phyloP scores from a whole-genome alignment of 2,329 filamentous ascomycete species.

The Arthroderma sp. region DNA sequence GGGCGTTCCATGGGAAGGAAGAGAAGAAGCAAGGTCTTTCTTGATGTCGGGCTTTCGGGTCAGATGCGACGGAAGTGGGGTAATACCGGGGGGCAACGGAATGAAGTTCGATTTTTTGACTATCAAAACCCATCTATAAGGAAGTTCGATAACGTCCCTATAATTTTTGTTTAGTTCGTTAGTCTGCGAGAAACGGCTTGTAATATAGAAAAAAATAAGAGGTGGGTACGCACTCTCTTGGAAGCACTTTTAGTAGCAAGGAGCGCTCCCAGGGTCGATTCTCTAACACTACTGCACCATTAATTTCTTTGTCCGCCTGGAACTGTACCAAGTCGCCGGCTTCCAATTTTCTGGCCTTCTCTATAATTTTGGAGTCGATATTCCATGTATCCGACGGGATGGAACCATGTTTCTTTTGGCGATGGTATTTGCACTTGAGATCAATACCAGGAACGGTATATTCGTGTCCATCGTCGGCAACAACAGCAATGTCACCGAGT shows the following conservation, averaged over 20 bases:
- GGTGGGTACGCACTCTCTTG: conserved; percentile 54
- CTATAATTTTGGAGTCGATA: conserved; percentile 52
- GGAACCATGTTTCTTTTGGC: conserved; percentile 72
- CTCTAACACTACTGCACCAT: conserved; percentile 76
- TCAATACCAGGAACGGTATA: conserved; percentile 87
- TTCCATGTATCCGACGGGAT: conserved; percentile 57
- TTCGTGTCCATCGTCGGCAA: conserved; percentile 78
- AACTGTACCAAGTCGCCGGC: conserved; percentile 71
- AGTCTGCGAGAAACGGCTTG: too few relatives aligned
- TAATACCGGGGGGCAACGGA: conserved; percentile 32
- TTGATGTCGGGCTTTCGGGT: conserved; percentile 38
- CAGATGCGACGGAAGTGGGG: conserved; percentile 35
- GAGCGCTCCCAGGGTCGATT: conserved; percentile 64
- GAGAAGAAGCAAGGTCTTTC: conserved; percentile 46
- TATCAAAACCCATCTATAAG: conserved; percentile 39
- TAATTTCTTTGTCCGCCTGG: conserved; percentile 75
- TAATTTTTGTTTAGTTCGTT: neutral
- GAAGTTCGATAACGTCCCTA: conserved; percentile 46
- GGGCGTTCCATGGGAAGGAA: conserved; percentile 50
- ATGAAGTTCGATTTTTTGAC: conserved; percentile 37
- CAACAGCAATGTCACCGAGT: conserved; percentile 69
- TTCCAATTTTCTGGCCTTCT: conserved; percentile 55
- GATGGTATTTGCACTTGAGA: conserved; percentile 88
- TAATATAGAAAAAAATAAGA: neutral
- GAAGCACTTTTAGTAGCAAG: conserved; percentile 68